phyloP scores from a whole-genome alignment of 768 basidiomycete species.

The Russula vinacea region DNA sequence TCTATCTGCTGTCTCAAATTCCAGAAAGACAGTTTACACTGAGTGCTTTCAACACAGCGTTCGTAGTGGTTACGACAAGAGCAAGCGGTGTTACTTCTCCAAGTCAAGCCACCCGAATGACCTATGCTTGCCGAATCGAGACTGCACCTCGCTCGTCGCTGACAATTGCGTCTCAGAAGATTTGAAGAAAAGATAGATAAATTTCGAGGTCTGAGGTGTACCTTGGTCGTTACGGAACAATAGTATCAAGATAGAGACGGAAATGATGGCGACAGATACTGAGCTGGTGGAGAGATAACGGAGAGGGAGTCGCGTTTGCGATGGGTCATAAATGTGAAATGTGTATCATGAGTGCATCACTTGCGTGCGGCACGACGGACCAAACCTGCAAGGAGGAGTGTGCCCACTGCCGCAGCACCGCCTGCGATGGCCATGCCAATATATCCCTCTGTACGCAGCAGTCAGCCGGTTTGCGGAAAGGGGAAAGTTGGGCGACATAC shows the following conservation, averaged over 20 bases:
- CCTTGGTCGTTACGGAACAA: constrained; percentile 10
- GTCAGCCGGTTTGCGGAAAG: constrained; percentile 7
- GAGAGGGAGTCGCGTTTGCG: neutral
- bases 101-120: neutral
- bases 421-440: constrained; percentile 96
- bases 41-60: neutral
- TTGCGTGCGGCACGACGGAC: constrained; percentile 77
- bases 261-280: constrained; percentile 17
- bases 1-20: no score
- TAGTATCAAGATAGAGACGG: constrained; percentile 13
- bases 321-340: neutral
- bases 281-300: constrained; percentile 5
- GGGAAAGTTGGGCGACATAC: constrained; percentile 42
- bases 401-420: constrained; percentile 82
- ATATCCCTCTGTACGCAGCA: constrained; percentile 84
- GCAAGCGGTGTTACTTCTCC: neutral
- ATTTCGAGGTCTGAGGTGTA: neutral
- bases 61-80: neutral
- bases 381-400: constrained; percentile 67
- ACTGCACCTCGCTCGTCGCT: neutral
- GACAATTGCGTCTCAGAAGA: neutral
- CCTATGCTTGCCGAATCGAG: neutral
- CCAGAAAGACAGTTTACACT: no score
- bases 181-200: neutral
- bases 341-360: constrained; percentile 28